Percentiles rank a stretch among this genome's conserved stretches.
Conservation (phyloP, 768 basidiomycete species). For the Filobasidium wieringae region DNA sequence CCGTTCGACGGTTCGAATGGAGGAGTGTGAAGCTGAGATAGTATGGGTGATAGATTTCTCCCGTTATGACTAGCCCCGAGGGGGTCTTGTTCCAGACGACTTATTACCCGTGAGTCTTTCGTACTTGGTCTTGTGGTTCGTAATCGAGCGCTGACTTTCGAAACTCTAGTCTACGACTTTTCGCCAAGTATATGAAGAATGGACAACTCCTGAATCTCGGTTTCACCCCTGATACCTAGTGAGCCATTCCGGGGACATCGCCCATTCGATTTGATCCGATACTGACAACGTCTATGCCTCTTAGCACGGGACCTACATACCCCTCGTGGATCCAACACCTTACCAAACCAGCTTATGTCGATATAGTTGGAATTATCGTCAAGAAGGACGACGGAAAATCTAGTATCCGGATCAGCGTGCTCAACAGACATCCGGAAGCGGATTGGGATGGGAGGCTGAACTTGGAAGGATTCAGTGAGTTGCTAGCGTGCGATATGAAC, state of each 20-base stretch:
- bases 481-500: neutral
- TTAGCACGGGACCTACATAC: constrained; percentile 42
- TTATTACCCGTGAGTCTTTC: constrained; percentile 37
- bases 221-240: constrained; percentile 24
- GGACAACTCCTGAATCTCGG: constrained; percentile 7
- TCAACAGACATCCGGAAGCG: constrained; percentile 45
- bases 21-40: constrained; percentile 18
- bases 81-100: constrained; percentile 46
- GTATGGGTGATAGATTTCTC: constrained; percentile 43
- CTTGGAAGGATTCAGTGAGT: constrained; percentile 25
- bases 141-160: constrained; percentile 8
- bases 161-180: constrained; percentile 45
- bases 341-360: constrained; percentile 42
- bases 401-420: constrained; percentile 47
- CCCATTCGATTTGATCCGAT: neutral
- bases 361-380: constrained; percentile 46
- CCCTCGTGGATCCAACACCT: constrained; percentile 47
- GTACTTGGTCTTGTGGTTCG: constrained; percentile 4
- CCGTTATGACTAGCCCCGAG: constrained; percentile 42
- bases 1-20: neutral
- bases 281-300: too few species aligned
- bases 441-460: constrained; percentile 34
- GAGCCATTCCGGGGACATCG: constrained; percentile 9
- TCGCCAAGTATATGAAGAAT: constrained; percentile 48
- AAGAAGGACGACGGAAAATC: constrained; percentile 26